These are phyloP conservation scores for Hygrocybe coccinea DNA, from an alignment of 768 basidiomycete species.

Conservation along the genomic window DNA sequence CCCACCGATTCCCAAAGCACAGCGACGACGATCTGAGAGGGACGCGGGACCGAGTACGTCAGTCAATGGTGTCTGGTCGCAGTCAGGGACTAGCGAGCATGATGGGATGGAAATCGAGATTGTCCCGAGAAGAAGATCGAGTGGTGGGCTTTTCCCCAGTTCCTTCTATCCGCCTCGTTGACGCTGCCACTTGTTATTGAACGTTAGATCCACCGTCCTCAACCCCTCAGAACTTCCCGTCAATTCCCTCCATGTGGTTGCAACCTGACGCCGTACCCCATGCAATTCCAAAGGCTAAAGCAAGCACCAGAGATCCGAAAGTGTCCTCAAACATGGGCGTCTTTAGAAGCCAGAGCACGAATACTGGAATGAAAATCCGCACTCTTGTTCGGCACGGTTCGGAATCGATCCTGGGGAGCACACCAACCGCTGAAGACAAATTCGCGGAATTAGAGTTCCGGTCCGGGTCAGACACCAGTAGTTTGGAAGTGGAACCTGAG, in stretches of 20 bases:
- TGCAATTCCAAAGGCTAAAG: not conserved
- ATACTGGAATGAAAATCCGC: not conserved
- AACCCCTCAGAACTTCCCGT: slow-evolving; percentile 9
- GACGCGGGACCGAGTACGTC: not conserved
- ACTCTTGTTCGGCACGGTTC: slow-evolving; percentile 1
- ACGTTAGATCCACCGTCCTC: not conserved
- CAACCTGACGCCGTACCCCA: slow-evolving; percentile 39
- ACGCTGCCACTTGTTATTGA: too few relatives aligned
- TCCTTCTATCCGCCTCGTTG: not conserved
- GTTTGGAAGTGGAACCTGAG: too few relatives aligned
- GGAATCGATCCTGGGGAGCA: not conserved
- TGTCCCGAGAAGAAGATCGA: not conserved
- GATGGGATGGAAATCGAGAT: slow-evolving; percentile 1
- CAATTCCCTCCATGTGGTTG: slow-evolving; percentile 50
- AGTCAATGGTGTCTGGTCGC: not conserved
- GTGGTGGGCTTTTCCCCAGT: not conserved
- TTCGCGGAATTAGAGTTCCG: not conserved
- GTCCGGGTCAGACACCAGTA: not conserved
- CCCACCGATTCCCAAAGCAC: not conserved
- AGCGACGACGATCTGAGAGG: not conserved
- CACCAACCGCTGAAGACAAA: not conserved
- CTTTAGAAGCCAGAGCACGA: not conserved
- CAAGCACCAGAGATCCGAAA: not conserved
- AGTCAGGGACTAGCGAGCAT: not conserved
- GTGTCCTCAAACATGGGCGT: not conserved